Evolutionary conservation across 164 flowering plant species (phyloP).

Genomic region (Chloranthus sessilifolius): DNA sequence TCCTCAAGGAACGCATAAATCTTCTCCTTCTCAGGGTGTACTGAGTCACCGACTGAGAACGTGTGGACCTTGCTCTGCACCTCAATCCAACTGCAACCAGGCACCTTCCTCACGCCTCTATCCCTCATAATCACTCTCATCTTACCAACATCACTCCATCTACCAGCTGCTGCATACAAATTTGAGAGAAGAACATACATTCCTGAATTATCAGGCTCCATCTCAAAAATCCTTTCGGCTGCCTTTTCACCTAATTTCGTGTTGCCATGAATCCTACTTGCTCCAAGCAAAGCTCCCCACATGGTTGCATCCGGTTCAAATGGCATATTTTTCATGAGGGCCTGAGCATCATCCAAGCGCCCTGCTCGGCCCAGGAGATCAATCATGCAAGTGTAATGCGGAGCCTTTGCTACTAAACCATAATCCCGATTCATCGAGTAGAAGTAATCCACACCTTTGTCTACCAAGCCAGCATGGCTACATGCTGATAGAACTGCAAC

Average conservation of each 20-base stretch:
- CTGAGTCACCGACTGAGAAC: conserved; percentile 68
- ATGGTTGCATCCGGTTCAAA: conserved; percentile 82
- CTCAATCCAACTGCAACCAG: conserved; percentile 92
- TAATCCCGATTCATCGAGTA: conserved; percentile 58
- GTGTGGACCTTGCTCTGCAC: conserved; percentile 63
- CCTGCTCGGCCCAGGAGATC: conserved; percentile 96
- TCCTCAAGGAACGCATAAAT: conserved; percentile 77
- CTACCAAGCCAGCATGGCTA: conserved; percentile 79
- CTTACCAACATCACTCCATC: conserved; percentile 70
- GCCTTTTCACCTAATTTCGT: conserved; percentile 79
- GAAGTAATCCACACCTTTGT: conserved; percentile 64
- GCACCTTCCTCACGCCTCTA: conserved; percentile 62
- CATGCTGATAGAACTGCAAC: conserved; percentile 91
- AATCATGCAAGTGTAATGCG: conserved; percentile 90
- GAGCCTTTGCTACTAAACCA: conserved; percentile 52
- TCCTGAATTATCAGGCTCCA: conserved; percentile 90
- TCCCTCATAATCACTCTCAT: conserved; percentile 79
- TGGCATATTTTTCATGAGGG: conserved; percentile 68
- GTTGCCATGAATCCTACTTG: conserved; percentile 83
- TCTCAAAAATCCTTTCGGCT: conserved; percentile 63
- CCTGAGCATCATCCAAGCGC: conserved; percentile 68
- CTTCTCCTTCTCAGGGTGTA: conserved; percentile 56
- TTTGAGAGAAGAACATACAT: conserved; percentile 93
- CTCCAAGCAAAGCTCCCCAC: conserved; percentile 96
- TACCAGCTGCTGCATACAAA: conserved; percentile 77